Evolutionary conservation across 2,329 filamentous ascomycete genomes (phyloP), one percentile per base, ranked within the genome.

Genomic region (Cytospora piceicola): DNA sequence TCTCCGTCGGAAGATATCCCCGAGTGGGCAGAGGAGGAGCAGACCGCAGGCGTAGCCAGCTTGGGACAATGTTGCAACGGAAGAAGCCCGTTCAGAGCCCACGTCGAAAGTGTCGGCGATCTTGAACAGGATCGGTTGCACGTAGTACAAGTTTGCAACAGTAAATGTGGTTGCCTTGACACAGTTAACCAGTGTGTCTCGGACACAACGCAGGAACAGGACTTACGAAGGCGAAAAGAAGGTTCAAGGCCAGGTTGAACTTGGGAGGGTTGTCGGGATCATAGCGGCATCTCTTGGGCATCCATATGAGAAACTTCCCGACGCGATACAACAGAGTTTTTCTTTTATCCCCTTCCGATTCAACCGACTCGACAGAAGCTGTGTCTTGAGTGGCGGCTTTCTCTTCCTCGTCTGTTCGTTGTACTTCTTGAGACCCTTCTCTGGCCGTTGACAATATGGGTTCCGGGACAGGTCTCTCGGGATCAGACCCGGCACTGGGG

Each of bases 61-160:
- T 75, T 95, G 92, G 76, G 91, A 88, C 53, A 93, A 78, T 0
- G 92, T 94, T 1, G 92, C 90, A 29, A 94, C 87, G 51, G 81
- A 77, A 0, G 84, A 84, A 0, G 91, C 87, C 62, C 83, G 81
- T 71, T 92, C 90, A 72, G 92, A 90, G 11, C 82, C 83, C 57
- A 94, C 88, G 61, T 83, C 72, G 72, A 95, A 94, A 20, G 90
- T 88, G 12, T 81, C 75, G 0, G 92, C 91, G 51, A 95, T 82
- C 59, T 90, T 85, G 72, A 93, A 92, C 29, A 94, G 79, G 56
- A 94, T 91, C 0, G 92, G 90, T 71, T 94, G 91, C 66, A 85
- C 91, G 76, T 94, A 93, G 77, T 94, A 94, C 3, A 94, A 79
- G 70, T 94, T 94, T 22, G 91, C 91, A 8, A 94, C 91, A 0